phyloP scores from a whole-genome alignment of 2,329 filamentous ascomycete genomes.

The Trichoderma koningii region DNA sequence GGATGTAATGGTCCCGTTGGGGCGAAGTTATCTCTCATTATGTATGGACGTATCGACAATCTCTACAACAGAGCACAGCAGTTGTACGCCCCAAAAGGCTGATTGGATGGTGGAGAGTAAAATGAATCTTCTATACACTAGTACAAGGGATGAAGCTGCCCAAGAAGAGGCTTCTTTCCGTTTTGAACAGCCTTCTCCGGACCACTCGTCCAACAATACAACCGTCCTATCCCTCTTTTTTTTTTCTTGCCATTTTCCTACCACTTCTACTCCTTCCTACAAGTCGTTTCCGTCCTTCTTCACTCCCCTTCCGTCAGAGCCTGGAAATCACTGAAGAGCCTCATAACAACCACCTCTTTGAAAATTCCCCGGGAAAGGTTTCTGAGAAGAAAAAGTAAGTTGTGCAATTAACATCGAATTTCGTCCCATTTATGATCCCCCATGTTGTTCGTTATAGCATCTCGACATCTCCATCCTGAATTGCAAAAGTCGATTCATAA shows the following conservation, averaged over 20 bases:
- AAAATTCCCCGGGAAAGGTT: too few species aligned
- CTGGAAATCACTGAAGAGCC: slow-evolving; percentile 8
- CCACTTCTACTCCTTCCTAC: not conserved
- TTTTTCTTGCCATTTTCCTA: slow-evolving; percentile 1
- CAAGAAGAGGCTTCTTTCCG: not conserved
- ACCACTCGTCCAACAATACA: slow-evolving; percentile 8
- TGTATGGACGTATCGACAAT: too few species aligned
- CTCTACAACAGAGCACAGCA: too few species aligned
- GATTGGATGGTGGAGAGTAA: slow-evolving; percentile 21
- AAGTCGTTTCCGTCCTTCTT: not conserved
- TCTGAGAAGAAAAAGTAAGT: too few species aligned
- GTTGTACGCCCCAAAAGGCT: too few species aligned
- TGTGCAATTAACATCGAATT: not conserved
- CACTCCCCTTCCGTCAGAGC: not conserved
- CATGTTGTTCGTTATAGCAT: slow-evolving; percentile 3
- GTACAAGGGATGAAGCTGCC: slow-evolving; percentile 36
- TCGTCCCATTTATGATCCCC: slow-evolving; percentile 2
- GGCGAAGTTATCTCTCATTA: too few species aligned
- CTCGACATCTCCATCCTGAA: slow-evolving; percentile 3
- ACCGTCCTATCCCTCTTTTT: slow-evolving; percentile 2
- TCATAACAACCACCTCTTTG: too few species aligned
- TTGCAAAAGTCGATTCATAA: slow-evolving; percentile 2
- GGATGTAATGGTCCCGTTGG: too few species aligned
- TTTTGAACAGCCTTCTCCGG: slow-evolving; percentile 10
- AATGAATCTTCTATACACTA: slow-evolving; percentile 44